Percentiles rank a stretch among this genome's conserved stretches.
These are phyloP conservation scores for Coleophoma eucalyptorum DNA, from an alignment of 2,329 filamentous ascomycete species.

Conservation along the genomic window DNA sequence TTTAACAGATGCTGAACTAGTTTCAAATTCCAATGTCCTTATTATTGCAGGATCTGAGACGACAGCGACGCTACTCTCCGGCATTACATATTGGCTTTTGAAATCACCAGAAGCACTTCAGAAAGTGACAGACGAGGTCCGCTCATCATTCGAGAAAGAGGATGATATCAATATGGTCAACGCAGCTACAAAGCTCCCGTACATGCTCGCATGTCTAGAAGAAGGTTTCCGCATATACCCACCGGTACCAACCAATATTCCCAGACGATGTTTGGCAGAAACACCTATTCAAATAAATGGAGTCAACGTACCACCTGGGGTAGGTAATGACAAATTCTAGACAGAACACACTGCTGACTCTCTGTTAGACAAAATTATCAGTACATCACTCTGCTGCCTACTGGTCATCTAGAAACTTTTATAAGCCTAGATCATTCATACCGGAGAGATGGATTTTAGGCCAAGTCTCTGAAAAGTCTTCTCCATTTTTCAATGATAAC, in stretches of 20 bases:
- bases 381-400: background rate
- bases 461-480: background rate
- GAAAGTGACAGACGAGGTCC: slow-evolving; percentile 29
- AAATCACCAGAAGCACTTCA: background rate
- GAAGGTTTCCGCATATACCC: slow-evolving; percentile 38
- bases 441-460: slow-evolving; percentile 33
- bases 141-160: slow-evolving; percentile 28
- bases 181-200: slow-evolving; percentile 25
- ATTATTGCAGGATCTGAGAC: background rate
- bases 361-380: slow-evolving; percentile 13
- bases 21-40: background rate
- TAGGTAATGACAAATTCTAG: background rate
- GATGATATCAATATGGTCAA: slow-evolving; percentile 32
- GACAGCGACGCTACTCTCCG: background rate
- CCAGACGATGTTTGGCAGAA: slow-evolving; percentile 2
- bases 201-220: slow-evolving; percentile 35
- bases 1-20: background rate
- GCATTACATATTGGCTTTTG: background rate
- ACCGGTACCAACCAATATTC: slow-evolving; percentile 1
- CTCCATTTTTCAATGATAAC: slow-evolving; percentile 18
- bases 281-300: slow-evolving; percentile 4
- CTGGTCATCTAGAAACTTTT: background rate
- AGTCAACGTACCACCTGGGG: background rate
- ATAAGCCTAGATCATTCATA: slow-evolving; percentile 28
- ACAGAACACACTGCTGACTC: background rate